These are phyloP conservation scores for Mucor irregularis DNA, from an alignment of 371 early-diverging fungal species.

Conservation along the genomic window DNA sequence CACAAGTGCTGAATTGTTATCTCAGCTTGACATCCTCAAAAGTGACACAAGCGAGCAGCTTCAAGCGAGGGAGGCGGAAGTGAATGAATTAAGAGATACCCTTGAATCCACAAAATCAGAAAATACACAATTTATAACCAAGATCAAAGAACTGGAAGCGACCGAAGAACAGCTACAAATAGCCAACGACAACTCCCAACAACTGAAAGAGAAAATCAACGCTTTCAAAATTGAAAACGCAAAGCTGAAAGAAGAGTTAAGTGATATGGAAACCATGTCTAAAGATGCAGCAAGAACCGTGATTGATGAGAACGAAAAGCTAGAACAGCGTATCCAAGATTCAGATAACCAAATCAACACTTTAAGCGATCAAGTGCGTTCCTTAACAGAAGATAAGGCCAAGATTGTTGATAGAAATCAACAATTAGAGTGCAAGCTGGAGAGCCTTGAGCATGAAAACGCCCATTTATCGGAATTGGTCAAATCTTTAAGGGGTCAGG, in stretches of 20 bases:
- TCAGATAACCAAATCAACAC: no score
- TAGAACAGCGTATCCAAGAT: constrained; percentile 7
- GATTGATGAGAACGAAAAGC: constrained; percentile 11
- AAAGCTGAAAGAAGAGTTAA: constrained; percentile 7
- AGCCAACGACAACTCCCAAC: no score
- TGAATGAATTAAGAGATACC: constrained; percentile 1
- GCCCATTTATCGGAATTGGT: no score
- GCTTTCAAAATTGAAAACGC: constrained; percentile 4
- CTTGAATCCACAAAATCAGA: constrained; percentile 3
- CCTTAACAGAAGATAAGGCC: no score
- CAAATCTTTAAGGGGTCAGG: not conserved
- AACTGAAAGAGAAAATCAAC: no score
- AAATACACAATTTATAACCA: constrained; percentile 2
- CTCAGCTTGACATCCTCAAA: constrained; percentile 9
- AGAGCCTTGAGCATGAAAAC: no score
- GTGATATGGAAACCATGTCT: constrained; percentile 2
- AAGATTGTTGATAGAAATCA: no score
- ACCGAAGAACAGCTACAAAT: constrained; percentile 1
- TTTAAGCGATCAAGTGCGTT: no score
- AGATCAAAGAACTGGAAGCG: not conserved
- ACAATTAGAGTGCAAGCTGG: no score
- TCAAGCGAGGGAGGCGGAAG: no score
- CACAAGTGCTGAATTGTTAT: not conserved
- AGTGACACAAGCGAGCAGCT: no score
- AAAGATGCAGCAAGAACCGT: constrained; percentile 7